Conservation (phyloP, 2,329 filamentous ascomycete genomes). For the Neopestalotiopsis rosae region DNA sequence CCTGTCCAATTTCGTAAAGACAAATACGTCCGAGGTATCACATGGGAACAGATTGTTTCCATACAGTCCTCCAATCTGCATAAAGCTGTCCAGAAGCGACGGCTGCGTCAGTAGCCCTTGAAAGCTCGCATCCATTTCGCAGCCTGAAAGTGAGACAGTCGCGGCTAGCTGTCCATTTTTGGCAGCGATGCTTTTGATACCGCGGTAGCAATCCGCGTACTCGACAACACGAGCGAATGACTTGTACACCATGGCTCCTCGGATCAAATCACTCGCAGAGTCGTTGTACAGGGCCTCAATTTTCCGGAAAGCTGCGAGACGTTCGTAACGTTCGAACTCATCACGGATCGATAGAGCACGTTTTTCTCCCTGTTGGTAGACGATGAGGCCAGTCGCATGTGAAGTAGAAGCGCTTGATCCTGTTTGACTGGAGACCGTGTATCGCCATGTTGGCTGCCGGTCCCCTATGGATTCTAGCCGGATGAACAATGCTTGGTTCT, state of each 20-base stretch:
- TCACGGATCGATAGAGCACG: background rate
- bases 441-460: background rate
- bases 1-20: background rate
- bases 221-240: background rate
- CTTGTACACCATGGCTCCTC: background rate
- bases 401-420: background rate
- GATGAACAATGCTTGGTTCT: background rate
- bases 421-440: background rate
- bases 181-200: background rate
- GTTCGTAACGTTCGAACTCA: background rate
- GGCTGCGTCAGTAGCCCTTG: background rate
- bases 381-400: background rate
- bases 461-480: background rate
- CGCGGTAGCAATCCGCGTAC: background rate
- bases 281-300: background rate
- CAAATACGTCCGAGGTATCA: background rate
- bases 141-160: background rate
- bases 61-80: background rate
- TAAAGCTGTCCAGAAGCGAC: background rate
- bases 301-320: background rate
- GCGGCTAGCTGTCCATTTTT: background rate
- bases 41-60: background rate
- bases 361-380: too few species aligned
- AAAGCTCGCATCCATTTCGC: background rate
- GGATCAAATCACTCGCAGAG: background rate